A percentile compares a stretch with the other conserved stretches of the same genome.
Conservation (phyloP, 495 filamentous ascomycete genomes). For the Letharia lupina region DNA sequence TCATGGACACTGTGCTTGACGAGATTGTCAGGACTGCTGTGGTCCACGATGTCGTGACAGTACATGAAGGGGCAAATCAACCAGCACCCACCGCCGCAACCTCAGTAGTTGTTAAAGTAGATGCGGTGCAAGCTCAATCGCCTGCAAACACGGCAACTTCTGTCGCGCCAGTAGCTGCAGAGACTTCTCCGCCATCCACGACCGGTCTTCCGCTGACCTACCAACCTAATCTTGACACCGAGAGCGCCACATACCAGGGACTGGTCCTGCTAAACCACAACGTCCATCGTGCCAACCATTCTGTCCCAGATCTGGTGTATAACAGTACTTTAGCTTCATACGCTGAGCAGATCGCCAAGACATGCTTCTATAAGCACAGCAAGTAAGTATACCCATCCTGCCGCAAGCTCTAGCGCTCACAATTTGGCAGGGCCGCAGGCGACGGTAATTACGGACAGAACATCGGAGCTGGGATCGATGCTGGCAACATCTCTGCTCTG, state of each 20-base stretch:
- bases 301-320: conserved; percentile 56
- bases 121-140: neutral
- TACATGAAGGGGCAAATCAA: conserved; percentile 14
- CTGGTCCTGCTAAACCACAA: conserved; percentile 68
- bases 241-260: conserved; percentile 37
- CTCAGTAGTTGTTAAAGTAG: conserved; percentile 3
- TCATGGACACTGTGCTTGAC: conserved; percentile 44
- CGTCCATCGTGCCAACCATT: conserved; percentile 76
- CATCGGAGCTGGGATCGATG: conserved; percentile 46
- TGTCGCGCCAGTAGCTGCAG: conserved; percentile 10
- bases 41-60: conserved; percentile 47
- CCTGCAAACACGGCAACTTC: conserved; percentile 4
- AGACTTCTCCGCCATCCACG: conserved; percentile 15
- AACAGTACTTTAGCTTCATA: conserved; percentile 50
- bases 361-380: conserved; percentile 68
- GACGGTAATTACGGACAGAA: conserved; percentile 77
- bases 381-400: conserved; percentile 47
- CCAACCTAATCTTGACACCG: conserved; percentile 16
- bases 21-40: conserved; percentile 48
- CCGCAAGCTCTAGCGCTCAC: conserved; percentile 9
- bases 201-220: conserved; percentile 20
- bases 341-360: conserved; percentile 45
- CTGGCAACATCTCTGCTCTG: conserved; percentile 48
- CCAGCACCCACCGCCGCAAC: conserved; percentile 10
- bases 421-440: conserved; percentile 32